Evolutionary conservation across 257 asterid genomes (phyloP), one percentile per base, ranked within the genome.

Genomic region (Ophiorrhiza pumila): DNA sequence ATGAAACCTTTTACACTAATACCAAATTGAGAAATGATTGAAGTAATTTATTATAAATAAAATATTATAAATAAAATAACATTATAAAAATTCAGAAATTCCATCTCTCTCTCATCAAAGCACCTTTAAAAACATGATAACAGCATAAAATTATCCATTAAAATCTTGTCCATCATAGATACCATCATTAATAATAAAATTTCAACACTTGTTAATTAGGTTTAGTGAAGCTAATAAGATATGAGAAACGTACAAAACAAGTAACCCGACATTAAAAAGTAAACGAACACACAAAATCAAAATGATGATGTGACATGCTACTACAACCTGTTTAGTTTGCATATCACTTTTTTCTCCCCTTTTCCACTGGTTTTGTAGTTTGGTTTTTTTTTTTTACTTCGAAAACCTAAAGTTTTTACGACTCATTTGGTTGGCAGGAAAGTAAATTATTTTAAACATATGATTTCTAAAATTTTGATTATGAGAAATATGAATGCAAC

Each of bases 241-340:
- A 37, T 2, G 59, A 49, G 41, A 58, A 52, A 52, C 73, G 50
- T 69, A 34, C 3, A 32, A 50, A 69, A 32, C 73, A 69, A 52
- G 63, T 27, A 69, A 50, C 35, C 17, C 22, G n/a, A 29, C 23
- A 37, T 23, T 7, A 22, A 20, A 47, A 22, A n/a, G 22, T 6
- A 15, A 45, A 15, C 53, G 5, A 5, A 62, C 2, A 39, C 5
- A 3, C 52, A 39, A 39, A 45, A 64, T 64, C 34, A 2, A 7
- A 31, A 31, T 0, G 43, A 31, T 22, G 4, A 4, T 62, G 18
- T 37, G 32, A 7, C 29, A 61, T 34, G 52, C 29, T 64, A 22
- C 27, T n/a, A 32, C 45, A 31, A 23, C 45, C 31, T 31, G 45
- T 47, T 47, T 31, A 42, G 11, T 45, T 23, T 65, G 57, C 56